Conservation (phyloP, 441 rosid genomes). For the Corymbia calophylla region DNA sequence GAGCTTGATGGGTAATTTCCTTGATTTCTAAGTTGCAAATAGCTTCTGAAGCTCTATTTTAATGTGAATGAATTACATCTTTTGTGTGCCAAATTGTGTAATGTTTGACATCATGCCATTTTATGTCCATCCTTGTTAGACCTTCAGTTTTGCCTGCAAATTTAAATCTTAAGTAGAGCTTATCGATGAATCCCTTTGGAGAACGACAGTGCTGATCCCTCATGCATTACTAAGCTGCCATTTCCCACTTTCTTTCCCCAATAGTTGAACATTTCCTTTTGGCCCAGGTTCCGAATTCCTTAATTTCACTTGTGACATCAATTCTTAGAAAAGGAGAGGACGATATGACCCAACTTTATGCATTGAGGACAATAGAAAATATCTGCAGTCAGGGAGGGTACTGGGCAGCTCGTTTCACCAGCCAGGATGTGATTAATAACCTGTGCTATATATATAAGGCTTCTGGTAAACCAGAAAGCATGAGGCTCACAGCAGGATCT, state of each 20-base stretch:
- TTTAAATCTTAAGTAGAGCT: neutral
- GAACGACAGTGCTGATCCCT: neutral
- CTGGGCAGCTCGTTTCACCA: conserved; percentile 84
- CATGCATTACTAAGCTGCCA: neutral
- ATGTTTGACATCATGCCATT: neutral
- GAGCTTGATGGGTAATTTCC: conserved; percentile 11
- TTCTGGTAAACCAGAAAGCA: conserved; percentile 87
- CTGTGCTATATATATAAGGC: conserved; percentile 85
- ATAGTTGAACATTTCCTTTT: conserved; percentile 2
- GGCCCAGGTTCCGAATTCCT: conserved; percentile 79
- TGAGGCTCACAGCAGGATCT: conserved; percentile 95
- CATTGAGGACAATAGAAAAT: conserved; percentile 89
- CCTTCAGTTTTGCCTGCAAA: neutral
- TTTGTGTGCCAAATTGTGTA: neutral
- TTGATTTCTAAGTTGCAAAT: neutral
- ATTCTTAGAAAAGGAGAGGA: conserved; percentile 95
- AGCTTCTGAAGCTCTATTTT: neutral
- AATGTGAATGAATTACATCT: neutral
- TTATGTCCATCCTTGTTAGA: neutral
- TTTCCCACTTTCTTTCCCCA: neutral
- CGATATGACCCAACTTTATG: conserved; percentile 90
- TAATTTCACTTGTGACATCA: conserved; percentile 86
- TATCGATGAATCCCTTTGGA: neutral
- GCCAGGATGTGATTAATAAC: conserved; percentile 85
- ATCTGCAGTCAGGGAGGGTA: conserved; percentile 88